Evolutionary conservation across 2,329 filamentous ascomycete genomes (phyloP), one percentile per base, ranked within the genome.

Genomic region (Botryosphaeria dothidea): DNA sequence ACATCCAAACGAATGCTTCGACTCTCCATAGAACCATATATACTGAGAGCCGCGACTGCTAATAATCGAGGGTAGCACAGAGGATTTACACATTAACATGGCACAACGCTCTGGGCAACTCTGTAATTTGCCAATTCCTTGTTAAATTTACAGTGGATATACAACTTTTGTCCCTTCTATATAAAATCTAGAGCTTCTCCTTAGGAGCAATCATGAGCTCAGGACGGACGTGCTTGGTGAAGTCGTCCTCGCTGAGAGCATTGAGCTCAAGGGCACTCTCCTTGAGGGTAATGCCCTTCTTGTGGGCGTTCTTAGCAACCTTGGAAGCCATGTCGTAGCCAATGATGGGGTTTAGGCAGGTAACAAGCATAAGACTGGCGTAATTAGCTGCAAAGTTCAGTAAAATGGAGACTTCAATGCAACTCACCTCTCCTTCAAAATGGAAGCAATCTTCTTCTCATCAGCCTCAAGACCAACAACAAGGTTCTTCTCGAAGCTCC

Each of bases 241-340:
- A 98, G 76, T 97, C 93, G 74, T 91, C 92, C 75, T 90, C 88
- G 69, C 89, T 94, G 70, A 98, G 83, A 51, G 93, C 94, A 71
- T 97, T 87, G 70, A 99, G 86, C 84, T 98, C 92, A 85, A 98
- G 88, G 21, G 95, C 94, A 74, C 91, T 94, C 82, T 96, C 83
- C 85, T 97, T 97, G 66, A 99, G 86, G 25, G 93, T 97, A 60
- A 94, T 82, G 36, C 93, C 93, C 88, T 98, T 98, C 88, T 97
- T 97, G 84, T 99, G 95, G 17, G 95, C 95, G 76, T 99, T 96
- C 89, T 97, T 97, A 75, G 93, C 93, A 25, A 97, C 93, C 85
- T 96, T 96, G 80, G 90, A 93, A 61, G 93, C 93, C 92, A 96
- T 96, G 78, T 97, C 93, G 80, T 97, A 97, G 67, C 93, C 94